Conservation (phyloP, 2,329 filamentous ascomycete genomes). For the Myriosclerotinia scirpicola region DNA sequence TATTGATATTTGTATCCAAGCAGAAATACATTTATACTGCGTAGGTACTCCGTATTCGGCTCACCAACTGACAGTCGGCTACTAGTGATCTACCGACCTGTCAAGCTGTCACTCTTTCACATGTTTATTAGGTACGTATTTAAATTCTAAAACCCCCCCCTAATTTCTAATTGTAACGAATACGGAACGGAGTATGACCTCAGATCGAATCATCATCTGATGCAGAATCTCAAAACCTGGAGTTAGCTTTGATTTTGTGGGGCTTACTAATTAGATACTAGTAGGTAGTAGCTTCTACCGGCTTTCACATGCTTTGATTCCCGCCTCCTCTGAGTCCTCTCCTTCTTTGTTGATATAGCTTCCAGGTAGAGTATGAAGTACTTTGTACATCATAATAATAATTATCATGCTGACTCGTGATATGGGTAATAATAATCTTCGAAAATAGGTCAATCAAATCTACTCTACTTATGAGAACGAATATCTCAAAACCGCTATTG, state of each 20-base stretch:
- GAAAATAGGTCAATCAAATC: neutral
- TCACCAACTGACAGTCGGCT: neutral
- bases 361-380: too few species aligned
- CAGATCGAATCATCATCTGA: constrained; percentile 22
- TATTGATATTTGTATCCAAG: too few species aligned
- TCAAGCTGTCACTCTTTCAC: neutral
- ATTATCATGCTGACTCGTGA: constrained; percentile 15
- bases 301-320: constrained; percentile 22
- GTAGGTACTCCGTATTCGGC: neutral
- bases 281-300: constrained; percentile 1
- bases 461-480: neutral
- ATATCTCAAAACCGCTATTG: neutral
- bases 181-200: neutral
- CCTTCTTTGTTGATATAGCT: neutral
- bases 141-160: too few species aligned
- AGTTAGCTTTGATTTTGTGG: constrained; percentile 19
- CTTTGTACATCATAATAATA: too few species aligned
- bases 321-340: neutral
- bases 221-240: constrained; percentile 11
- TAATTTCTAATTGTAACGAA: neutral
- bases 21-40: too few species aligned
- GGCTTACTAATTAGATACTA: neutral
- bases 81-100: too few species aligned
- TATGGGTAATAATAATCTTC: neutral
- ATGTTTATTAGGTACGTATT: neutral